Base-by-base conservation (phyloP, 345 rosid genomes). In the Aquilaria malaccensis region DNA sequence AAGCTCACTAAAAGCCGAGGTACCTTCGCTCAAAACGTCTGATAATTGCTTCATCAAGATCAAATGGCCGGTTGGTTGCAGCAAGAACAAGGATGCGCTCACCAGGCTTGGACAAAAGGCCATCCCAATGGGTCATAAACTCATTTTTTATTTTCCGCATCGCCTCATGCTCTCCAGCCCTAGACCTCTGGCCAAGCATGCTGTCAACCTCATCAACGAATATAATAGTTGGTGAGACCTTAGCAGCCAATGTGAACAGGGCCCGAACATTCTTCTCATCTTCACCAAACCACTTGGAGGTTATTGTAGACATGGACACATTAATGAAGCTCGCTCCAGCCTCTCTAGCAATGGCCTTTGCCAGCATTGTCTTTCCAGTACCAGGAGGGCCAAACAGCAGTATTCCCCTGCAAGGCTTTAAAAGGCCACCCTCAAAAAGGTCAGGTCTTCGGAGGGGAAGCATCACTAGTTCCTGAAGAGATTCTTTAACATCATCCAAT, bases 361-460 rank as follows among this genome's bases (percentile, higher is more conserved):
- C 99, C 64, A 94, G 65, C 99, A 94, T 88, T 49, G 99, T 94
- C 78, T 94, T 94, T 45, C 99, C 97, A 0, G 99, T 90, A 33
- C 99, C 99, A 9, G 97, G 99, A 63, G 99, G 99, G 7, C 99
- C 97, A 14, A 94, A 94, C n/a, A 94, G 89, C 73, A 94, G 62
- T 60, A 94, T 94, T 71, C 99, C 99, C 57, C 84, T 79, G 74
- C 99, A 94, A 2, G 97, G 97, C 72, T 94, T 94, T 60, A 94
- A 70, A 45, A 90, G 88, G 48, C 95, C 97, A 31, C 97, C 95
- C 49, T 64, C 76, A 62, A 90, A 94, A 22, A 94, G 85, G 69
- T 94, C 99, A 6, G 99, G 99, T 58, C 97, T 79, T 29, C 85
- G 78, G 22, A 94, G 87, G 60, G 97, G 99, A 62, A 94, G 97